Evolutionary conservation across 1,139 yeast species (phyloP), one percentile per base, ranked within the genome.

Genomic region (Nematodospora anomalae): DNA sequence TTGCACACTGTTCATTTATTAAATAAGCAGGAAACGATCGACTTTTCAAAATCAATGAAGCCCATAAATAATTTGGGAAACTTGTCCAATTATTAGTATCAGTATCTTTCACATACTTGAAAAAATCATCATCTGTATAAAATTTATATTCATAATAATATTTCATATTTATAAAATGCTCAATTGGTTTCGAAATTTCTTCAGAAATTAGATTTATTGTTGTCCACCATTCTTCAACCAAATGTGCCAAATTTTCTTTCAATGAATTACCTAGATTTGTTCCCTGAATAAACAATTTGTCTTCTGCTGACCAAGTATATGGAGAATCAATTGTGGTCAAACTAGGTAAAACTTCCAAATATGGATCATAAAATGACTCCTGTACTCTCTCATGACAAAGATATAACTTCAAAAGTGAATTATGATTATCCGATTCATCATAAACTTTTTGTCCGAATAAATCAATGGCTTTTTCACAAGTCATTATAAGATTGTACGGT

Each of bases 1-100:
- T 30, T 3, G 36, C 29, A 14, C 29, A 28, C 6, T 38, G 41
- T 39, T 67, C 60, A 31, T 59, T 55, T 28, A 67, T 47, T 41
- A 83, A 46, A 47, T 79, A 55, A 47, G 77, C 67, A 28, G 96
- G 96, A 53, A 89, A 89, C 0, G 95, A 80, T 43, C 97, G 70
- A 1, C 95, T 82, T 29, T 80, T 74, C 46, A 86, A 71, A 9
- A 87, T 83, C 38, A 79, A 67, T 27, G 76, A 65, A 0, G 92
- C 78, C 96, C 96, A 89, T 7, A 83, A 53, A 52, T 81, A 89
- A 20, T 80, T 71, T 1, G 78, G 68, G 50, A 83, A 83, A 40
- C 79, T 65, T 2, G 82, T 72, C 89, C 89, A 83, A 40, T 72
- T 69, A 7, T 57, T 56, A 6, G 15, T 41, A 5, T 53, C 47